Percentiles rank a stretch among this genome's conserved stretches.
phyloP scores from a whole-genome alignment of 2,329 filamentous ascomycete species.

The Colletotrichum abscissum region DNA sequence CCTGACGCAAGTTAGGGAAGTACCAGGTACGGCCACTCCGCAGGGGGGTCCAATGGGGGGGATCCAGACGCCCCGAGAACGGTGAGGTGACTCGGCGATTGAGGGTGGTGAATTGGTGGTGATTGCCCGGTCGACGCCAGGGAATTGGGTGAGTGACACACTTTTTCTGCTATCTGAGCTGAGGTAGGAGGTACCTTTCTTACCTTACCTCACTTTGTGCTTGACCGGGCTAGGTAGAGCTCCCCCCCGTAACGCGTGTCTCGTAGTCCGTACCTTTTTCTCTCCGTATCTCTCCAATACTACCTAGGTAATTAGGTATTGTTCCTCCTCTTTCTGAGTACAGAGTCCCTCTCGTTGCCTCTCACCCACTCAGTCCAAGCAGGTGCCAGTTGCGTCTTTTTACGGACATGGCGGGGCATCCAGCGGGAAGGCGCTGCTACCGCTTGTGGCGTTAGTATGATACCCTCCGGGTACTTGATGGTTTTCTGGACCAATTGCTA shows the following conservation, averaged over 20 bases:
- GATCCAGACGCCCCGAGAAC: not conserved
- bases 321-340: too few relatives aligned
- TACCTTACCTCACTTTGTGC: not conserved
- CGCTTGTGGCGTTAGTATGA: conserved; percentile 25
- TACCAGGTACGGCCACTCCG: conserved; percentile 28
- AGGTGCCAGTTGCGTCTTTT: conserved; percentile 36
- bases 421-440: conserved; percentile 18
- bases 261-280: not conserved
- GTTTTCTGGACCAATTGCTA: conserved; percentile 8
- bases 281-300: not conserved
- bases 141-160: conserved; percentile 25
- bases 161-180: conserved; percentile 5
- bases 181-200: not conserved
- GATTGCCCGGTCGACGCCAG: conserved; percentile 32
- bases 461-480: conserved; percentile 1
- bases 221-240: conserved; percentile 1
- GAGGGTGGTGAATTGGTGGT: not conserved
- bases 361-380: conserved; percentile 31
- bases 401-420: conserved; percentile 30
- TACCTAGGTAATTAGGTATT: too few relatives aligned
- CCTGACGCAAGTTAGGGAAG: conserved; percentile 29
- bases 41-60: conserved; percentile 9
- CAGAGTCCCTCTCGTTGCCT: conserved; percentile 2
- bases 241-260: conserved; percentile 17
- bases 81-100: conserved; percentile 20